Evolutionary conservation across 495 filamentous ascomycete species (phyloP), one percentile per base, ranked within the genome.

Genomic region (Tirmania nivea): DNA sequence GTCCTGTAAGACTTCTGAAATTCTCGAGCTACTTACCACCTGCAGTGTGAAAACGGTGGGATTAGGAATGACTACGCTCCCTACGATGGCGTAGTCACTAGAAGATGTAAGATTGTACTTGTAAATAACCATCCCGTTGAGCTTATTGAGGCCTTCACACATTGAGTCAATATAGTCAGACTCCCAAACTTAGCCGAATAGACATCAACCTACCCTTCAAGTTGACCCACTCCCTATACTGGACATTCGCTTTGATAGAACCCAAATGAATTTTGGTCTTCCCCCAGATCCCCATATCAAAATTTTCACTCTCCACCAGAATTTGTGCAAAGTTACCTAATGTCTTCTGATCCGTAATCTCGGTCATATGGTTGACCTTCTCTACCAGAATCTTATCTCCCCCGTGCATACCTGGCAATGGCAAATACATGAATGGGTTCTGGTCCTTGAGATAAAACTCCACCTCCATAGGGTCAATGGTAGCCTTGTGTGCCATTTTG

Each of bases 51-150:
- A 52, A 16, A 64, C 55, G 5, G 61, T 60, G 12, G 62, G 62
- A 25, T 64, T 64, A 4, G 62, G 62, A 19, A 64, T 64, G 17
- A 63, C 35, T 7, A 64, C 62, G 35, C 57, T 60, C 8, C 62
- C 62, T 0, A 20, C 61, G 9, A 64, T 51, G 34, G 57, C 60
- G 36, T 48, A 54, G 34, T 31, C 45, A 20, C 53, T 45, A 19
- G 60, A 8, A 34, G 5, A 8, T 16, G 55, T 10, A 19, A 59
- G 8, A 5, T 25, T 21, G 47, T 64, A 64, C n/a, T 35, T 49
- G 49, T 62, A 51, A 39, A 64, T 64, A 34, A 58, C 37, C 62
- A 64, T 64, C 31, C 62, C 62, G 14, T 52, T 8, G 7, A 64
- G 55, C 14, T 58, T 52, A 34, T 64, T 64, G 35, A 63, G 56